These are phyloP conservation scores for Penicillium palitans DNA, from an alignment of 2,329 filamentous ascomycete genomes.

Conservation along the genomic window DNA sequence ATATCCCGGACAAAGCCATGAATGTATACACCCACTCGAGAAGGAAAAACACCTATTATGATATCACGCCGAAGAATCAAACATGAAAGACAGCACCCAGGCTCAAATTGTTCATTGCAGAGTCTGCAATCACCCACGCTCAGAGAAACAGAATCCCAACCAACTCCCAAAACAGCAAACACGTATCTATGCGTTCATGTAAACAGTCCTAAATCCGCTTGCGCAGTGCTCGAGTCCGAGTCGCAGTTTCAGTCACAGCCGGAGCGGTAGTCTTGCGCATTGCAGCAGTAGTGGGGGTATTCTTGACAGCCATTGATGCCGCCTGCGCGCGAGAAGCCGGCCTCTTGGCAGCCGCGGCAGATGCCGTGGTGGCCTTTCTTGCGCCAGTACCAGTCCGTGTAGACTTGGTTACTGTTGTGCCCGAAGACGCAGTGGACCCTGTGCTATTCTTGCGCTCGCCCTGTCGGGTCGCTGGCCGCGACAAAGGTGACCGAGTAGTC, in stretches of 20 bases:
- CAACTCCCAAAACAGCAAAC: slow-evolving; percentile 5
- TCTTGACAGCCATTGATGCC: slow-evolving; percentile 39
- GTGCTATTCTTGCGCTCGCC: slow-evolving; percentile 40
- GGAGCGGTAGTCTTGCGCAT: slow-evolving; percentile 36
- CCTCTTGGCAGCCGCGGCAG: slow-evolving; percentile 34
- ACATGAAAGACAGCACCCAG: background rate
- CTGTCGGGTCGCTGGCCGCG: slow-evolving; percentile 43
- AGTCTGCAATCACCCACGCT: slow-evolving; percentile 9
- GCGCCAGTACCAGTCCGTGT: slow-evolving; percentile 30
- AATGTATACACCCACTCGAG: background rate
- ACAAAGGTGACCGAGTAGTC: slow-evolving; percentile 31
- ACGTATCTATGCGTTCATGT: background rate
- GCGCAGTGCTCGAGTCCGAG: slow-evolving; percentile 42
- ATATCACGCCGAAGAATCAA: background rate
- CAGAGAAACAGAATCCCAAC: background rate
- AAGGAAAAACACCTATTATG: slow-evolving; percentile 2
- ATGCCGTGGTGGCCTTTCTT: slow-evolving; percentile 33
- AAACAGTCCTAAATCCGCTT: slow-evolving; percentile 37
- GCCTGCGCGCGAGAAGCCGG: slow-evolving; percentile 31
- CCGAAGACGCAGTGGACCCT: slow-evolving; percentile 41
- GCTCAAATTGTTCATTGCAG: slow-evolving; percentile 6
- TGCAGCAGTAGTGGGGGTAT: slow-evolving; percentile 32
- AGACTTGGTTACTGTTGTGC: slow-evolving; percentile 41
- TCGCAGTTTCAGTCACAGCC: slow-evolving; percentile 31
- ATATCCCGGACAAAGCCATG: background rate